Percentiles rank a stretch among this genome's conserved stretches.
These are phyloP conservation scores for Talaromyces verruculosus DNA, from an alignment of 2,329 filamentous ascomycete genomes.

Conservation along the genomic window DNA sequence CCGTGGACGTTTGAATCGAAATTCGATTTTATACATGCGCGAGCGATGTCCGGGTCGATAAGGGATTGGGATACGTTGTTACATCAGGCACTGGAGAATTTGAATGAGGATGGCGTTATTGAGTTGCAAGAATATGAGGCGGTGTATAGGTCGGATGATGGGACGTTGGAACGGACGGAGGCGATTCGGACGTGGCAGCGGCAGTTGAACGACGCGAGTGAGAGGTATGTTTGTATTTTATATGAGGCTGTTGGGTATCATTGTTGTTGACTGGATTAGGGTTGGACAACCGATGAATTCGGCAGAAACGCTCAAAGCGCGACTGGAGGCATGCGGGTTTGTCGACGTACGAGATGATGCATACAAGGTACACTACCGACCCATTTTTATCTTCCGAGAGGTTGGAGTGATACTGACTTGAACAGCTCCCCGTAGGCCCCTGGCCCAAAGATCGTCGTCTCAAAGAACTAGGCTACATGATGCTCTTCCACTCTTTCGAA, in stretches of 20 bases:
- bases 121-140: constrained; percentile 32
- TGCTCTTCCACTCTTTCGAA: constrained; percentile 23
- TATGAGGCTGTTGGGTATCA: background rate
- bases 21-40: constrained; percentile 33
- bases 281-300: constrained; percentile 16
- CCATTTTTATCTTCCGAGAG: background rate
- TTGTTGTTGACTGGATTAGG: constrained; percentile 2
- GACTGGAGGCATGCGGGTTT: constrained; percentile 16
- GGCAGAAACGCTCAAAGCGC: constrained; percentile 11
- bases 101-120: constrained; percentile 32
- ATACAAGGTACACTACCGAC: constrained; percentile 15
- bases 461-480: constrained; percentile 26
- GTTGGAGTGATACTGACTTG: background rate
- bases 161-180: constrained; percentile 12
- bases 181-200: constrained; percentile 17
- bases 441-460: constrained; percentile 30
- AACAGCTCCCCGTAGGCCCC: constrained; percentile 26
- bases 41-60: constrained; percentile 31
- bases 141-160: constrained; percentile 21
- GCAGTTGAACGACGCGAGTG: constrained; percentile 19
- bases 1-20: constrained; percentile 30
- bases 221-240: constrained; percentile 8
- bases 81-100: constrained; percentile 28
- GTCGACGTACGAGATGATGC: constrained; percentile 19
- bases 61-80: constrained; percentile 31